phyloP scores from a whole-genome alignment of 139 green algal genomes.

The Coccomyxa sp. region DNA sequence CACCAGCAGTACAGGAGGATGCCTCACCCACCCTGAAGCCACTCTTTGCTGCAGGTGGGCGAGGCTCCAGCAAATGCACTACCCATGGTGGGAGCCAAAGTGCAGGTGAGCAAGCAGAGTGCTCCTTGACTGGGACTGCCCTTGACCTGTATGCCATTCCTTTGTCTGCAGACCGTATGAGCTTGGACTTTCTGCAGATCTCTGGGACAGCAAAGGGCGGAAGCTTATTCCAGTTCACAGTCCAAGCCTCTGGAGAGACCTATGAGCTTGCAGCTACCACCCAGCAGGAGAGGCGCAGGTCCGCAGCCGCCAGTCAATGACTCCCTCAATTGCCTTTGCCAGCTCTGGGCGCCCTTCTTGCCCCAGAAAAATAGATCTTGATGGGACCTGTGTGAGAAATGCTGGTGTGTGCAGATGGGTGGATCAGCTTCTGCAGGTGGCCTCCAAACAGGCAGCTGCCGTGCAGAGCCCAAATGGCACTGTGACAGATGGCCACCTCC shows the following conservation, averaged over 20 bases:
- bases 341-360: background rate
- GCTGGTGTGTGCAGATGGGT: background rate
- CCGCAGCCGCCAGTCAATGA: background rate
- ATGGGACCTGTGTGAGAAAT: background rate
- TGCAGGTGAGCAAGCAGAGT: slow-evolving; percentile 16
- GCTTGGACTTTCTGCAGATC: background rate
- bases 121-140: too few relatives aligned
- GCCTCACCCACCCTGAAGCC: too few relatives aligned
- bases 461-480: background rate
- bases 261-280: slow-evolving; percentile 1
- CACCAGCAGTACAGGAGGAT: too few relatives aligned
- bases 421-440: background rate
- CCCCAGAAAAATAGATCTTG: background rate
- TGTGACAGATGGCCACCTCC: background rate
- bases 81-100: background rate
- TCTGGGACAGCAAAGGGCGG: background rate
- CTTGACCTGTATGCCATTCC: too few relatives aligned
- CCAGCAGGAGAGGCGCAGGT: slow-evolving; percentile 4
- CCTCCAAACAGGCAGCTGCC: background rate
- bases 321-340: background rate
- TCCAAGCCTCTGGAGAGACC: background rate
- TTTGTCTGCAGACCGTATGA: too few relatives aligned
- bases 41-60: slow-evolving; percentile 5
- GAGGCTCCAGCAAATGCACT: slow-evolving; percentile 11
- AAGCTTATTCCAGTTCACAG: background rate